These are phyloP conservation scores for Diaporthe batatas DNA, from an alignment of 2,329 filamentous ascomycete genomes.

Conservation along the genomic window DNA sequence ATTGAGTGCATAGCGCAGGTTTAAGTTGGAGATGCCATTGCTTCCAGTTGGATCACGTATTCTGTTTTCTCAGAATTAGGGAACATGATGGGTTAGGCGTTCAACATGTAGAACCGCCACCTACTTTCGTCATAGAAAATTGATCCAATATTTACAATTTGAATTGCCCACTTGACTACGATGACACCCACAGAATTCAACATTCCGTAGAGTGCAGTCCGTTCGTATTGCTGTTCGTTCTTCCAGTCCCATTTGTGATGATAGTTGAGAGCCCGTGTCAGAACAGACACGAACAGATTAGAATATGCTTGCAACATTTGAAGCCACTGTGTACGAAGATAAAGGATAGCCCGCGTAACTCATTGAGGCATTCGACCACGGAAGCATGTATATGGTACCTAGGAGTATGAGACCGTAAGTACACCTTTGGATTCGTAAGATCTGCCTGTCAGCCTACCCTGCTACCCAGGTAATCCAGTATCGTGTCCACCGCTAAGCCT, in stretches of 20 bases:
- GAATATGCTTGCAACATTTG: no score
- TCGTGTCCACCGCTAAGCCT: background rate
- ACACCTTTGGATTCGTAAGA: constrained; percentile 5
- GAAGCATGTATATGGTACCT: constrained; percentile 15
- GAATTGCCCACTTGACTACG: background rate
- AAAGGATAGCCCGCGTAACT: background rate
- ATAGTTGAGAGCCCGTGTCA: background rate
- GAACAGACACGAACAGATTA: background rate
- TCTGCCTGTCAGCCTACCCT: background rate
- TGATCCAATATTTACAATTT: background rate
- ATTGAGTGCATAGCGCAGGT: constrained; percentile 60
- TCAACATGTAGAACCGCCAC: background rate
- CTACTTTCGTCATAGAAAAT: background rate
- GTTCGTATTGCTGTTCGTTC: background rate
- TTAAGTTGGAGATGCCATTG: constrained; percentile 40
- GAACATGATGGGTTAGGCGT: background rate
- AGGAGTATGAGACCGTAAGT: background rate
- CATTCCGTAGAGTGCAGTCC: no score
- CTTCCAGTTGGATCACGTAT: background rate
- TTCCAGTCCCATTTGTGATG: background rate
- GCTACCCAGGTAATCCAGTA: background rate
- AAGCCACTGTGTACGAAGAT: background rate
- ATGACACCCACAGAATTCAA: background rate
- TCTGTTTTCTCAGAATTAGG: background rate
- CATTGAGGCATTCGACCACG: background rate